Conservation (phyloP, 768 basidiomycete species). For the Podaxis sp. region DNA sequence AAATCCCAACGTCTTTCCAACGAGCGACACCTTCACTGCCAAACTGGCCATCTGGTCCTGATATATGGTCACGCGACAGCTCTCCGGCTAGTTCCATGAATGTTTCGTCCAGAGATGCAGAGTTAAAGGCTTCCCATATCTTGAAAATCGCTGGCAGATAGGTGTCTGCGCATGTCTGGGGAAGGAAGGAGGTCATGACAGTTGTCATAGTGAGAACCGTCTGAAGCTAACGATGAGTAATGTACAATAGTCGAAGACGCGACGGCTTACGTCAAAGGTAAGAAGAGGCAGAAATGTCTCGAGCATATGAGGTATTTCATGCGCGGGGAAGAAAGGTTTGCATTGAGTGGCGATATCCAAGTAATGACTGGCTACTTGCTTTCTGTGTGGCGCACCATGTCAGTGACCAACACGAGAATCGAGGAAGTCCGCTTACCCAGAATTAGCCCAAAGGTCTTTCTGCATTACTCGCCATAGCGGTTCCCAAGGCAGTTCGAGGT, state of each 20-base stretch:
- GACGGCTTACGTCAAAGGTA: constrained; percentile 62
- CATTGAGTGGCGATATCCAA: constrained; percentile 74
- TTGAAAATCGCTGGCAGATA: constrained; percentile 75
- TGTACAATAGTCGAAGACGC: not conserved
- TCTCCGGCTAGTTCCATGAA: constrained; percentile 70
- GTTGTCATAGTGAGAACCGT: constrained; percentile 70
- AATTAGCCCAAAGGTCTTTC: constrained; percentile 76
- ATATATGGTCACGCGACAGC: constrained; percentile 69
- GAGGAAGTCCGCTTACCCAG: constrained; percentile 54
- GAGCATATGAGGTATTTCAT: constrained; percentile 71
- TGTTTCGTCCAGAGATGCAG: constrained; percentile 70
- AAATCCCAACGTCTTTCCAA: constrained; percentile 89
- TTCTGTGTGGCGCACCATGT: constrained; percentile 55
- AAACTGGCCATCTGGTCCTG: constrained; percentile 52
- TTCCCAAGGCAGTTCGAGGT: constrained; percentile 71
- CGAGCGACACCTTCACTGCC: constrained; percentile 54
- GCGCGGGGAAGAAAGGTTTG: constrained; percentile 65
- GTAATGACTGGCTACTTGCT: constrained; percentile 48
- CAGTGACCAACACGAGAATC: constrained; percentile 35
- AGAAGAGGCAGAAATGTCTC: constrained; percentile 67
- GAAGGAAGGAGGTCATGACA: constrained; percentile 76
- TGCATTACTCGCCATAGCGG: constrained; percentile 75
- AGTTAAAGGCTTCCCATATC: constrained; percentile 80
- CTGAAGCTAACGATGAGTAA: constrained; percentile 32
- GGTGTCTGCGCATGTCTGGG: constrained; percentile 59